Evolutionary conservation across 225 moss, liverwort and hornwort genomes (phyloP).

Genomic region (Sphagnum tenellum): DNA sequence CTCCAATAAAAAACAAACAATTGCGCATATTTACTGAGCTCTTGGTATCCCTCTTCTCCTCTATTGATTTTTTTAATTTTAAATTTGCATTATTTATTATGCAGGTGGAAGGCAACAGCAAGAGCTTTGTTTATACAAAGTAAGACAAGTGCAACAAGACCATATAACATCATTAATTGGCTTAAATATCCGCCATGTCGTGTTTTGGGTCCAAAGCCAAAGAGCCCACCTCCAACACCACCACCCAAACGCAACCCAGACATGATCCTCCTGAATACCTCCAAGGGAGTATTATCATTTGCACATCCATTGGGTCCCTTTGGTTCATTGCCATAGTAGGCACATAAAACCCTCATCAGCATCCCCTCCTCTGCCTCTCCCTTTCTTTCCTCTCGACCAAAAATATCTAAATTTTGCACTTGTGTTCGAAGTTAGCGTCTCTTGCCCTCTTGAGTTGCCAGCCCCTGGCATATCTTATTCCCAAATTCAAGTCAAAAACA

Average conservation of each 20-base stretch:
- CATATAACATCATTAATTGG: constrained; percentile 38
- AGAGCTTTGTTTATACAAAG: constrained; percentile 32
- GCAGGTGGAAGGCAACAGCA: constrained; percentile 18
- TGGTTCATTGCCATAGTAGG: constrained; percentile 4
- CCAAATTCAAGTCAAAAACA: too few relatives aligned
- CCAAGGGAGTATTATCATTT: constrained; percentile 31
- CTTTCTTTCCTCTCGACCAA: too few relatives aligned
- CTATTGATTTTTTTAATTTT: background rate
- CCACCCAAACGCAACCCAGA: background rate
- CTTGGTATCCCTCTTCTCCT: background rate
- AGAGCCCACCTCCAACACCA: constrained; percentile 20
- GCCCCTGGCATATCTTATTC: too few relatives aligned
- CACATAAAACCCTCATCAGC: too few relatives aligned
- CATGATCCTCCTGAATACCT: constrained; percentile 21
- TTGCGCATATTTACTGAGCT: background rate
- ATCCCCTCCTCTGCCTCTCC: too few relatives aligned
- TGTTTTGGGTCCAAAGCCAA: constrained; percentile 20
- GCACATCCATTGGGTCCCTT: constrained; percentile 35
- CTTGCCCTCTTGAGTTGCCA: too few relatives aligned
- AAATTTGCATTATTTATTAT: background rate
- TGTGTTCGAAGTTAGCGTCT: too few relatives aligned
- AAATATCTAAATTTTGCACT: too few relatives aligned
- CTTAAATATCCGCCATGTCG: constrained; percentile 13
- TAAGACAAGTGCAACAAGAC: constrained; percentile 34
- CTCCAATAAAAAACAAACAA: background rate